Percentiles rank a stretch among this genome's conserved stretches.
Evolutionary conservation across 1,284 basidiomycete species (phyloP).

Genomic region (Acaromyces ingoldii): DNA sequence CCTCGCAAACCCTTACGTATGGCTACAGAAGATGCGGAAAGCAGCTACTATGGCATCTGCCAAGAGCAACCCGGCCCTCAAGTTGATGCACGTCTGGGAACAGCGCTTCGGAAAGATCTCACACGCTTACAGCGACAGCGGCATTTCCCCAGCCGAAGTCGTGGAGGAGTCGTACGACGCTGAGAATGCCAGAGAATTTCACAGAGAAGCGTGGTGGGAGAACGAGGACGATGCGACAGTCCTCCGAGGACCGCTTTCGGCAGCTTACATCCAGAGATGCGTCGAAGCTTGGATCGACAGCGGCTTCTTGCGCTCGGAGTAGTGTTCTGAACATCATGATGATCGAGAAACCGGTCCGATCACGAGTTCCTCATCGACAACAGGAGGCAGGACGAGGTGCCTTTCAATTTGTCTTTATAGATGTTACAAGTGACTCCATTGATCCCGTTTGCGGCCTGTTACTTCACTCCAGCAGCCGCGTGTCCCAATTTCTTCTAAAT

Average conservation of each 20-base stretch:
- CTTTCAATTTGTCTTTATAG: no score
- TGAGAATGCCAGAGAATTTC: not conserved
- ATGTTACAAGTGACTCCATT: no score
- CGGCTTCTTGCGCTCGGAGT: conserved; percentile 2
- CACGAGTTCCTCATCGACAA: no score
- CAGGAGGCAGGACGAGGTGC: no score
- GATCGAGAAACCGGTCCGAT: no score
- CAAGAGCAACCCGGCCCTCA: not conserved
- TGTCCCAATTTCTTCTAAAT: no score
- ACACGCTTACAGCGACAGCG: not conserved
- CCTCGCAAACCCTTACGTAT: not conserved
- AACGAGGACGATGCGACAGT: not conserved
- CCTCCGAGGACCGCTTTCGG: not conserved
- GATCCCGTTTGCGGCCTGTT: no score
- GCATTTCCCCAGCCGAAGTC: not conserved
- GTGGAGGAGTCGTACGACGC: not conserved
- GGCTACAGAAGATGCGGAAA: not conserved
- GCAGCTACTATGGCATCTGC: not conserved
- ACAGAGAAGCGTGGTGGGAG: not conserved
- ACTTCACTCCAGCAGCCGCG: no score
- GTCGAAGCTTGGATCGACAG: not conserved
- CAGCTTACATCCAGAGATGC: not conserved
- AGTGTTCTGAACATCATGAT: no score
- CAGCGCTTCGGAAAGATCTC: conserved; percentile 2
- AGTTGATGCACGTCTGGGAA: conserved; percentile 1